A percentile compares a stretch with the other conserved stretches of the same genome.
Evolutionary conservation across 495 filamentous ascomycete genomes (phyloP).

Genomic region (Daldinia vernicosa): DNA sequence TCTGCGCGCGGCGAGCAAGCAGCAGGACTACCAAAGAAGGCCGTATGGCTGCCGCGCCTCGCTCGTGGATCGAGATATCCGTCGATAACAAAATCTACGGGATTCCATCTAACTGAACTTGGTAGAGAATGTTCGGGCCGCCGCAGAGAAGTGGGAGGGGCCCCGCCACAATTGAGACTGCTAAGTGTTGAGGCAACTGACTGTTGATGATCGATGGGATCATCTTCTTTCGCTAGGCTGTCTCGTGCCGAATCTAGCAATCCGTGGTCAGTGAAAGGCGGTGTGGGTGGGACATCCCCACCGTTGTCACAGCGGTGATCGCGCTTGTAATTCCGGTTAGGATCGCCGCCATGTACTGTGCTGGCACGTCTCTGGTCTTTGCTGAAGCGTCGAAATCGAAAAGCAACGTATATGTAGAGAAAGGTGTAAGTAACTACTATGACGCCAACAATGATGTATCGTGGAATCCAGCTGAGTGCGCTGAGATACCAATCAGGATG

Average conservation of each 20-base stretch:
- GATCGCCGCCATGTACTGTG: constrained; percentile 19
- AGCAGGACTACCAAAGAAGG: constrained; percentile 17
- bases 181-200: constrained; percentile 47
- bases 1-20: constrained; percentile 2
- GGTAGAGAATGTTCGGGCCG: constrained; percentile 11
- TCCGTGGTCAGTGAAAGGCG: constrained; percentile 53
- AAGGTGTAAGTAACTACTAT: constrained; percentile 69
- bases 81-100: constrained; percentile 46
- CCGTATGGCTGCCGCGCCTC: not conserved
- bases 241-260: constrained; percentile 48
- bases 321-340: constrained; percentile 5
- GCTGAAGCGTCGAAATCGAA: constrained; percentile 37
- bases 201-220: constrained; percentile 35
- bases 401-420: constrained; percentile 72
- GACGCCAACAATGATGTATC: constrained; percentile 71
- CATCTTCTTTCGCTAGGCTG: constrained; percentile 41
- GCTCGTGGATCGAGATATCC: not conserved
- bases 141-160: constrained; percentile 5
- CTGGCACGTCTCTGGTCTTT: constrained; percentile 45
- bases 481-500: constrained; percentile 71
- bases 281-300: constrained; percentile 47
- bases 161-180: constrained; percentile 33
- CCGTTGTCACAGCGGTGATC: constrained; percentile 14
- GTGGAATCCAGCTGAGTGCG: constrained; percentile 73
- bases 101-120: constrained; percentile 51